Evolutionary conservation across 345 rosid genomes (phyloP), one percentile per base, ranked within the genome.

Genomic region (Mercurialis annua): DNA sequence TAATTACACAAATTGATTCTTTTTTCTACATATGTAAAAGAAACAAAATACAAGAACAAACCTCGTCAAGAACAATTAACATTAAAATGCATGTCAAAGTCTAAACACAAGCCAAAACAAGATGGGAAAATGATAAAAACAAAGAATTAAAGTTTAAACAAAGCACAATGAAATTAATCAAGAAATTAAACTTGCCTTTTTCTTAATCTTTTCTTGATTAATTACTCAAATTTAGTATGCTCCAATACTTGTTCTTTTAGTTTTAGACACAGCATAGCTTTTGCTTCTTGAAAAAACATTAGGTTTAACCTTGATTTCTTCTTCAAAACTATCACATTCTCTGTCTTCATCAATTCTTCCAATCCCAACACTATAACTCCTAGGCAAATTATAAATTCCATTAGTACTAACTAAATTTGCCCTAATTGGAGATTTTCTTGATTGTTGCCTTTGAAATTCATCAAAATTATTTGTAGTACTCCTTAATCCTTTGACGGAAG

Each of bases 261-360:
- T 40, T 40, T 38, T 68, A 10, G 71, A 7, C 64, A 76, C 77
- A 52, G 84, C 80, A 52, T 51, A 69, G 58, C 87, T 84, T 44
- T 69, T 73, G 78, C 90, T 84, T 80, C 84, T 82, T 10, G 66
- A 71, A 64, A 67, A 61, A 49, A 65, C 31, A 15, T 72, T 42
- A 1, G 24, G n/a, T 61, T 56, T 72, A 1, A 52, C 70, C 53
- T 44, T 62, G 27, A 43, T 62, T 48, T 80, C 81, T 23, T 75
- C 87, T 11, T 66, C 84, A 64, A 92, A 87, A 10, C 11, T 40
- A 40, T 83, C 83, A 58, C 83, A 83, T 16, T 82, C 57, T 62
- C 73, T 68, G 26, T 92, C 98, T 70, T 92, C 98, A 62, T 92
- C 97, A 31, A 92, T 92, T 76, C 84, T 81, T 71, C 88, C 95